A percentile compares a stretch with the other conserved stretches of the same genome.
These are phyloP conservation scores for Silene vulgaris DNA, from an alignment of 179 eudicot genomes.

Conservation along the genomic window DNA sequence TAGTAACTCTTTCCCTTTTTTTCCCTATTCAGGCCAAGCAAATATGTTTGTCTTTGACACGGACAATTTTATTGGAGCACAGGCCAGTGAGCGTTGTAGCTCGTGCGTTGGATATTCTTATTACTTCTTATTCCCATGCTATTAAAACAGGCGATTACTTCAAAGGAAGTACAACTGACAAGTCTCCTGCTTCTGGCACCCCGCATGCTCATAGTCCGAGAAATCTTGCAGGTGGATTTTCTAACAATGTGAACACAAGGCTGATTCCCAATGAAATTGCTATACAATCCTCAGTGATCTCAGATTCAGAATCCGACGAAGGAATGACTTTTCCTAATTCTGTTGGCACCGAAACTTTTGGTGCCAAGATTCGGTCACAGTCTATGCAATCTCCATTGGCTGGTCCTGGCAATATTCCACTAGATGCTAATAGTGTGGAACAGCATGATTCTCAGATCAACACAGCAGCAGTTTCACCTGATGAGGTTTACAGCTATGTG, in stretches of 20 bases:
- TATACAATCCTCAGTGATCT: conserved; percentile 27
- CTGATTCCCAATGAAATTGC: conserved; percentile 30
- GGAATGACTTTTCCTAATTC: conserved; percentile 32
- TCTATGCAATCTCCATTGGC: conserved; percentile 37
- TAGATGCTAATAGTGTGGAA: conserved; percentile 43
- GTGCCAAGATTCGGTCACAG: conserved; percentile 30
- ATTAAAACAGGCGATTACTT: conserved; percentile 67
- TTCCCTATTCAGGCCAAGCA: conserved; percentile 69
- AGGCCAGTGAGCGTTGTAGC: conserved; percentile 66
- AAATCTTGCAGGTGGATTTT: conserved; percentile 33
- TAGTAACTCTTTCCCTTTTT: conserved; percentile 18
- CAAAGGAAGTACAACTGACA: conserved; percentile 50
- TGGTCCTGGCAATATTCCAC: conserved; percentile 36
- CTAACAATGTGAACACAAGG: conserved; percentile 30
- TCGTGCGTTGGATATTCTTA: conserved; percentile 63
- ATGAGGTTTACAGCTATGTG: conserved; percentile 67
- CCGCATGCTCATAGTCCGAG: conserved; percentile 34
- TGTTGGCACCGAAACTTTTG: conserved; percentile 29
- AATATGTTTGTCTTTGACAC: conserved; percentile 57
- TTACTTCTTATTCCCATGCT: conserved; percentile 67
- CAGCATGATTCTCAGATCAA: conserved; percentile 54
- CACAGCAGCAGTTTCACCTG: conserved; percentile 82
- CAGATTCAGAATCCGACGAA: conserved; percentile 61
- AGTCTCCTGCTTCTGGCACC: conserved; percentile 40
- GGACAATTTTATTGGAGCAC: conserved; percentile 65